phyloP scores from a whole-genome alignment of 768 basidiomycete species.

The Psilocybe subaeruginosa region DNA sequence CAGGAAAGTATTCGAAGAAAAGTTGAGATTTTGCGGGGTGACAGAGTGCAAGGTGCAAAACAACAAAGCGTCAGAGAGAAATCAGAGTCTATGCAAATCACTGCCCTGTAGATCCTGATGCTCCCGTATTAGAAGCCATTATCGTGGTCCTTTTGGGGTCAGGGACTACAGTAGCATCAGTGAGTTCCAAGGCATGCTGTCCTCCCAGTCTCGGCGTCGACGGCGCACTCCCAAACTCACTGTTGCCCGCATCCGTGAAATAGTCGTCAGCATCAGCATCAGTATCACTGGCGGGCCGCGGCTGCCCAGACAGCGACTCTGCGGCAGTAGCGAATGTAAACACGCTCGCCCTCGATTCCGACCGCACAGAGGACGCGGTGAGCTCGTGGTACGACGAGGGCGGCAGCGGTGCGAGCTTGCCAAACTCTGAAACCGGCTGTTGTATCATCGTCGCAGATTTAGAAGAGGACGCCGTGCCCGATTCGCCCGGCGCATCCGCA shows the following conservation, averaged over 20 bases:
- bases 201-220: constrained; percentile 19
- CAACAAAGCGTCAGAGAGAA: neutral
- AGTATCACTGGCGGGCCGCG: neutral
- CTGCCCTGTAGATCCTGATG: neutral
- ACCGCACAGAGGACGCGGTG: constrained; percentile 16
- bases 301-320: constrained; percentile 26
- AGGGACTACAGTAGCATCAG: constrained; percentile 22
- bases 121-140: neutral
- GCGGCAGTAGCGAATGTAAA: constrained; percentile 37
- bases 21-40: neutral
- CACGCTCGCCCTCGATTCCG: constrained; percentile 26
- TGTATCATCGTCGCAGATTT: constrained; percentile 1
- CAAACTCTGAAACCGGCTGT: constrained; percentile 15
- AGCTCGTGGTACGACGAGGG: constrained; percentile 21
- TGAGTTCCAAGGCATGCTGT: constrained; percentile 19
- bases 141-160: constrained; percentile 1
- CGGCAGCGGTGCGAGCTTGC: constrained; percentile 14
- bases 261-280: neutral
- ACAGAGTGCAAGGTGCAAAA: neutral
- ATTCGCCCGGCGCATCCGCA: neutral
- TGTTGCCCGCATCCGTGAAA: constrained; percentile 12
- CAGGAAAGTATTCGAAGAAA: neutral
- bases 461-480: neutral
- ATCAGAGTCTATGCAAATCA: neutral
- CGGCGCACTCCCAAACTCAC: constrained; percentile 10